phyloP scores from a whole-genome alignment of 192 early-diverging fungal genomes.

The Ramicandelaber brevisporus region DNA sequence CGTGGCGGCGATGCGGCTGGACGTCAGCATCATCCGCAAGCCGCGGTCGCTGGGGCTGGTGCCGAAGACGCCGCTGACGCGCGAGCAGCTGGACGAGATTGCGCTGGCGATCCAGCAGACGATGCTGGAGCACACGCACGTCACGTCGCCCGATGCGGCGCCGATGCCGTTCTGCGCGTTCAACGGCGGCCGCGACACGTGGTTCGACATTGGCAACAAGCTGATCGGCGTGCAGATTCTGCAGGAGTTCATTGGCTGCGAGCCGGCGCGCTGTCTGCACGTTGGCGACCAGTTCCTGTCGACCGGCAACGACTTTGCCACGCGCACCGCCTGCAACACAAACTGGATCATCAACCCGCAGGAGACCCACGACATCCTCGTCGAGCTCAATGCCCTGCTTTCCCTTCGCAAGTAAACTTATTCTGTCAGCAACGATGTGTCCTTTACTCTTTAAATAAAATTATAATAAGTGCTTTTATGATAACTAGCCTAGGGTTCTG shows the following conservation, averaged over 20 bases:
- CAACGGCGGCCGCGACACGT: slow-evolving; percentile 74
- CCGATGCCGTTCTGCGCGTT: slow-evolving; percentile 79
- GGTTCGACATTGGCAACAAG: slow-evolving; percentile 89
- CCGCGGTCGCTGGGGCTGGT: slow-evolving; percentile 51
- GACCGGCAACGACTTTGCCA: slow-evolving; percentile 77
- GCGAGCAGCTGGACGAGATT: slow-evolving; percentile 74
- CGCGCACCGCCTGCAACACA: slow-evolving; percentile 59
- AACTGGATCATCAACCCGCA: slow-evolving; percentile 72
- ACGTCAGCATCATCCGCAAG: slow-evolving; percentile 52
- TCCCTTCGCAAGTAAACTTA: no score
- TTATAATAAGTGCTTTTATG: no score
- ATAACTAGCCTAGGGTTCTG: no score
- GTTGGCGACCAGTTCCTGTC: slow-evolving; percentile 82
- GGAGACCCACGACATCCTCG: slow-evolving; percentile 51
- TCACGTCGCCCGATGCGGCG: slow-evolving; percentile 18
- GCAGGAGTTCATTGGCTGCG: slow-evolving; percentile 30
- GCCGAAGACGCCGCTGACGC: slow-evolving; percentile 24
- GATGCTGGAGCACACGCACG: slow-evolving; percentile 22
- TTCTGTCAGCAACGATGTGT: no score
- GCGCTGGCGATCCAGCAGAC: slow-evolving; percentile 48
- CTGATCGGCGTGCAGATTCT: slow-evolving; percentile 71
- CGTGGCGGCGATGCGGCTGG: no score
- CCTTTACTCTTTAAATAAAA: no score
- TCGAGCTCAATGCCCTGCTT: slow-evolving; percentile 29
- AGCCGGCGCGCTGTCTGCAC: slow-evolving; percentile 40